Base-by-base conservation (phyloP, 2,329 filamentous ascomycete genomes). In the Emericellopsis cladophorae region DNA sequence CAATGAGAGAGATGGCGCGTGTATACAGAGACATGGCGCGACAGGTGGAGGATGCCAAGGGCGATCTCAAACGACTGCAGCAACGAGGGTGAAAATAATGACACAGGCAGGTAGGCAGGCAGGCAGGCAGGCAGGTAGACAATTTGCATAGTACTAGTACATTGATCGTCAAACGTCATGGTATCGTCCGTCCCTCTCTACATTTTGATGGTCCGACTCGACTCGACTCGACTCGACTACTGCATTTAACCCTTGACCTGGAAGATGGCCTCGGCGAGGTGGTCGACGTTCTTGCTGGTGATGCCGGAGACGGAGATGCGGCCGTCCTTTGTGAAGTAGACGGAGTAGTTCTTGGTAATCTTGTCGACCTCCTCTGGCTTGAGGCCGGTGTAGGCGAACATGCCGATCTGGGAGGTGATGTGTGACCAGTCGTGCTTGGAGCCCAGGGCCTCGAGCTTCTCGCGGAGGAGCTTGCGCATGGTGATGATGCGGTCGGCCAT, bases 401-500 rank as follows among this genome's bases (percentile, higher is more conserved):
- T 98, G 69, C 92, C 92, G 56, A 98, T 98, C 77, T 94, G 87
- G 67, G 75, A 89, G 52, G 92, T 96, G 67, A 98, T 98, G 74
- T 98, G 92, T 62, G 82, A 85, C 92, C 92, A 98, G 72, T 96
- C 86, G 66, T 93, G 87, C 76, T 88, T 88, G 72, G 84, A 92
- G 60, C 90, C 90, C 47, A 95, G 79, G 66, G 84, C 81, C 77
- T 95, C 86, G 42, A 98, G 80, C 71, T 96, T 93, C 54, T 87
- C 77, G 76, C 92, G 93, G 59, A 98, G 80, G 42, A 95, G 78
- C 46, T 85, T 81, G 54, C 92, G 86, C 92, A 98, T 98, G 64
- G 80, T 85, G 67, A 98, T 96, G 73, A 98, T 98, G 60, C 92
- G 89, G 67, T 95, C 88, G 47, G 92, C 92, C 92, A 98, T 98